phyloP scores from a whole-genome alignment of 106 monocot genomes.

The Dioscorea alata region DNA sequence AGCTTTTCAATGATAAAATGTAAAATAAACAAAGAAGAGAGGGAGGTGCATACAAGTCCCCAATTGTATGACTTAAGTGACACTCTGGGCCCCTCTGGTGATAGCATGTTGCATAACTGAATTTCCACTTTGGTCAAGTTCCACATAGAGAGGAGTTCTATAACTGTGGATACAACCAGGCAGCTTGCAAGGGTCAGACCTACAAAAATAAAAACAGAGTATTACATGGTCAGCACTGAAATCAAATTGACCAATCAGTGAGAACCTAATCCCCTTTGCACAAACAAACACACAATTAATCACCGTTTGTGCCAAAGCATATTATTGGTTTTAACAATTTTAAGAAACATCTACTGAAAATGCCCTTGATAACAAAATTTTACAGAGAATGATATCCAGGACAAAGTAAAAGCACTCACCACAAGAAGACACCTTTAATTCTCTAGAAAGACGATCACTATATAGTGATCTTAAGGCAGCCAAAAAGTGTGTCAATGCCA shows the following conservation, averaged over 20 bases:
- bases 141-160: constrained; percentile 97
- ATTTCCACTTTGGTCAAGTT: constrained; percentile 94
- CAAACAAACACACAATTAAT: no score
- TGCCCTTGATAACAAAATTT: no score
- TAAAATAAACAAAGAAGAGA: not conserved
- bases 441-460: constrained; percentile 32
- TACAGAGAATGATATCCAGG: not conserved
- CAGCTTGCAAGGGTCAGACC: constrained; percentile 49
- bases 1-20: no score
- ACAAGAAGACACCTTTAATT: constrained; percentile 37
- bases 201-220: constrained; percentile 11
- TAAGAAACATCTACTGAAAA: no score
- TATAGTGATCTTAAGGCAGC: constrained; percentile 63
- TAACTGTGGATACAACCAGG: constrained; percentile 62
- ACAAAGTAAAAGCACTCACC: constrained; percentile 36
- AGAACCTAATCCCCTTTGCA: no score
- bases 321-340: no score
- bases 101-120: constrained; percentile 86
- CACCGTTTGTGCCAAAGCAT: no score
- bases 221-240: not conserved
- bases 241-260: no score
- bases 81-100: constrained; percentile 71
- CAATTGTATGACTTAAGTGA: constrained; percentile 88
- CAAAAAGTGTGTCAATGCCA: constrained; percentile 68
- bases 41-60: constrained; percentile 71